Evolutionary conservation across 2,329 filamentous ascomycete species (phyloP).

Genomic region (Atkinsonella texensis): DNA sequence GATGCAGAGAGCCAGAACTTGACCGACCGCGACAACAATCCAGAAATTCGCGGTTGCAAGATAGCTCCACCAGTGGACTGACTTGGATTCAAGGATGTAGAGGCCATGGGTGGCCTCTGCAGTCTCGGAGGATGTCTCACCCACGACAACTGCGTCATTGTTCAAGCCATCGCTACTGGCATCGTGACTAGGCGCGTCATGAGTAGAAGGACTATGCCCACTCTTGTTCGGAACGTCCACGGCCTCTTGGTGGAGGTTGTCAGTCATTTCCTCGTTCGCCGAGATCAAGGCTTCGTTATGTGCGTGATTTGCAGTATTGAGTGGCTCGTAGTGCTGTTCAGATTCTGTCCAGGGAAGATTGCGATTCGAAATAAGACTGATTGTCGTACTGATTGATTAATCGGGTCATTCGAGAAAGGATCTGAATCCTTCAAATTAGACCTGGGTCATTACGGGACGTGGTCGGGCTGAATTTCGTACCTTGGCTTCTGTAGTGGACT

Average conservation of each 20-base stretch:
- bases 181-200: constrained; percentile 7
- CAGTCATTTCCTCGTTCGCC: neutral
- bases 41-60: constrained; percentile 80
- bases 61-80: constrained; percentile 57
- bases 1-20: constrained; percentile 79
- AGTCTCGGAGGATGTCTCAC: constrained; percentile 9
- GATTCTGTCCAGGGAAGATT: neutral
- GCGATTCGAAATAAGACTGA: neutral
- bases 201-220: constrained; percentile 7
- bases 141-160: constrained; percentile 4
- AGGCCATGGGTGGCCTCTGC: constrained; percentile 38
- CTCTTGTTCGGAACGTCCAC: constrained; percentile 8
- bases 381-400: neutral
- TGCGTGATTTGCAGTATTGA: neutral
- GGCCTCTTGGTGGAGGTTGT: neutral
- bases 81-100: constrained; percentile 40
- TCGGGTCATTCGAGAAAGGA: neutral
- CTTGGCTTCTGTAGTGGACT: neutral
- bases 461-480: neutral
- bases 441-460: neutral
- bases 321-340: neutral
- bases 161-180: constrained; percentile 2
- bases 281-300: neutral
- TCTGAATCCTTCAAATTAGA: neutral
- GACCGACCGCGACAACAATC: constrained; percentile 67